phyloP scores from a whole-genome alignment of 371 early-diverging fungal genomes.

The Pancytospora philotis region DNA sequence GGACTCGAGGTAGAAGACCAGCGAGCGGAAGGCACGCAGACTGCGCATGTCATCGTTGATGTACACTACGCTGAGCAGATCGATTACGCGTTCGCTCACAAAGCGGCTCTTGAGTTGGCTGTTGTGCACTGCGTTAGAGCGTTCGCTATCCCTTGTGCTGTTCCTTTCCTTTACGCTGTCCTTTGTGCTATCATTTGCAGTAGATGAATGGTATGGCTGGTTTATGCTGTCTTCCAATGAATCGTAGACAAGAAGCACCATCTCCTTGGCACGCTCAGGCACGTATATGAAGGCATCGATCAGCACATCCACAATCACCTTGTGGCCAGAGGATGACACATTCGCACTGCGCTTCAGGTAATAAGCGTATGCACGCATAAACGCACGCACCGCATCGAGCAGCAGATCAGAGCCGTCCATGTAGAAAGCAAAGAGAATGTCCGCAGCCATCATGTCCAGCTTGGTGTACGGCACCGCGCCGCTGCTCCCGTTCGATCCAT shows the following conservation, averaged over 20 bases:
- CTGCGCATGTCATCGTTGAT: neutral
- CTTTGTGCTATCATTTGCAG: too few relatives aligned
- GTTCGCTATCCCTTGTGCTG: too few relatives aligned
- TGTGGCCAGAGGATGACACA: neutral
- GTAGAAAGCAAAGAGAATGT: slow-evolving; percentile 13
- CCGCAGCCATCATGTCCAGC: neutral
- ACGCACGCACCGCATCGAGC: neutral
- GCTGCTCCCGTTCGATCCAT: too few relatives aligned
- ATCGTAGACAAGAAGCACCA: neutral
- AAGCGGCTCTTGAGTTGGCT: neutral
- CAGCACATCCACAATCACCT: neutral
- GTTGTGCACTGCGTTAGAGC: too few relatives aligned
- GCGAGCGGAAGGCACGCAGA: neutral
- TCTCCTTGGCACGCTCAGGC: neutral
- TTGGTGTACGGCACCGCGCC: neutral
- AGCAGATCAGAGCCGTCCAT: neutral
- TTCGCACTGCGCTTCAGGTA: neutral
- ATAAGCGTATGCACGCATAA: neutral
- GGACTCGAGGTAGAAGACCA: neutral
- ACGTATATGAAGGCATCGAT: neutral
- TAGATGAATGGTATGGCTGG: too few relatives aligned
- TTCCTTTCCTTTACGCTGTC: too few relatives aligned
- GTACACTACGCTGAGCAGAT: neutral
- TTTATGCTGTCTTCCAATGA: neutral
- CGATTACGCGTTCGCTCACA: neutral